A percentile compares a stretch with the other conserved stretches of the same genome.
Conservation (phyloP, 2,329 filamentous ascomycete genomes). For the Alternaria tenuissima region DNA sequence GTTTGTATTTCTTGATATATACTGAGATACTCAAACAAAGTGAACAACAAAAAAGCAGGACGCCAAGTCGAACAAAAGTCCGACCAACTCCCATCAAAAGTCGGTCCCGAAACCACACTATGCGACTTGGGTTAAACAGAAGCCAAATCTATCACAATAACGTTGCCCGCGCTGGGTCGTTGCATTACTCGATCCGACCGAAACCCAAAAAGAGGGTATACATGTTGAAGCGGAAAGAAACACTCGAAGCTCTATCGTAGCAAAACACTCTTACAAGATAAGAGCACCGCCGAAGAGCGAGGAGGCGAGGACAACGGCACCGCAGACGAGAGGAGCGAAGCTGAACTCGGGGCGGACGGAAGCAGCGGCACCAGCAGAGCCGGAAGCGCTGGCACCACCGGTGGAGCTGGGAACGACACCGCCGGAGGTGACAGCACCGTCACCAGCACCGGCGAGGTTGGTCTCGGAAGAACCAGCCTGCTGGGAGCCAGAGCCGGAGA, state of each 20-base stretch:
- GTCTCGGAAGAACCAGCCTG: conserved; percentile 57
- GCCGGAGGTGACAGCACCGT: conserved; percentile 56
- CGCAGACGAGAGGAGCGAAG: conserved; percentile 61
- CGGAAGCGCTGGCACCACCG: conserved; percentile 18
- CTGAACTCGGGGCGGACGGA: conserved; percentile 56
- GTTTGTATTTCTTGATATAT: conserved; percentile 2
- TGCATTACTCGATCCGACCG: conserved; percentile 27
- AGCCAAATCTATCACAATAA: conserved; percentile 18
- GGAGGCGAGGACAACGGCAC: conserved; percentile 60
- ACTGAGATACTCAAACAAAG: conserved; percentile 4
- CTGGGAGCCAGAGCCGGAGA: conserved; percentile 65
- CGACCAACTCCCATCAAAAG: conserved; percentile 1
- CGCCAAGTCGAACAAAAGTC: background rate
- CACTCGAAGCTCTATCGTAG: background rate
- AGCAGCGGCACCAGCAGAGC: conserved; percentile 54
- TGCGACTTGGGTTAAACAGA: background rate
- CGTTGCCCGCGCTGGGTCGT: conserved; percentile 43
- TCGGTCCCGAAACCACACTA: background rate
- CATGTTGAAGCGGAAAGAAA: background rate
- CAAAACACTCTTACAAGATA: conserved; percentile 41
- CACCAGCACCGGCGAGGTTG: conserved; percentile 59
- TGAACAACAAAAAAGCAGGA: background rate
- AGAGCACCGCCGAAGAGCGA: conserved; percentile 63
- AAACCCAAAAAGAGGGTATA: background rate
- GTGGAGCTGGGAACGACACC: conserved; percentile 33